Conservation (phyloP, 2,329 filamentous ascomycete genomes). For the Ceratocystis alfenasii region DNA sequence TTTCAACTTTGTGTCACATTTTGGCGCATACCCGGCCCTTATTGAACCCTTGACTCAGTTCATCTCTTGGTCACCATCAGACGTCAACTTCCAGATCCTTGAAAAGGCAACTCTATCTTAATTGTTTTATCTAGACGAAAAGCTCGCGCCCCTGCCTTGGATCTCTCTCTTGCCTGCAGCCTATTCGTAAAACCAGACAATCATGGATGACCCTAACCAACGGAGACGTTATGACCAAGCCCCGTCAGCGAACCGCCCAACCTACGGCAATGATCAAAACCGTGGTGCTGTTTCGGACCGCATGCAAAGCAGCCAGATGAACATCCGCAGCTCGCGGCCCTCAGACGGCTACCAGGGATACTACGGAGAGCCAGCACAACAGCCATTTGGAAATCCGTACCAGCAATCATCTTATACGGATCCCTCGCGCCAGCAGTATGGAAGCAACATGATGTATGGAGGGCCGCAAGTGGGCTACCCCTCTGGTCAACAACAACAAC, state of each 20-base stretch:
- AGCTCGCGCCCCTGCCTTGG: not conserved
- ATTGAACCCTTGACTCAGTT: not conserved
- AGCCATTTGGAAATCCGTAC: constrained; percentile 10
- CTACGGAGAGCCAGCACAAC: not conserved
- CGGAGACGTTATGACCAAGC: constrained; percentile 15
- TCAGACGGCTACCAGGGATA: constrained; percentile 8
- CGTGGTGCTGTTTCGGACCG: constrained; percentile 8
- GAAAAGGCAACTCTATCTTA: not conserved
- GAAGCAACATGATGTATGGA: constrained; percentile 9
- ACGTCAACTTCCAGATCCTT: not conserved
- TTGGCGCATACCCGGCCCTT: not conserved
- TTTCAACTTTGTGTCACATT: not conserved
- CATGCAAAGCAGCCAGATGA: constrained; percentile 3
- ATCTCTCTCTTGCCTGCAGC: not conserved
- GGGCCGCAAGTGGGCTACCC: not conserved
- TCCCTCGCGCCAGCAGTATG: constrained; percentile 7
- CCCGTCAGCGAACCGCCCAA: not conserved
- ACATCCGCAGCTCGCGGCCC: constrained; percentile 6
- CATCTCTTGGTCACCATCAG: not conserved
- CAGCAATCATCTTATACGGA: constrained; percentile 8
- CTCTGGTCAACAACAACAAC: constrained; percentile 4
- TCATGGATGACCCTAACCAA: constrained; percentile 13
- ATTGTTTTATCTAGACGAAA: not conserved
- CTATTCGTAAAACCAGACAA: not conserved
- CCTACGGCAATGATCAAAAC: constrained; percentile 5